Evolutionary conservation across 768 basidiomycete genomes (phyloP).

Genomic region (Porphyrellus cyaneotinctus): DNA sequence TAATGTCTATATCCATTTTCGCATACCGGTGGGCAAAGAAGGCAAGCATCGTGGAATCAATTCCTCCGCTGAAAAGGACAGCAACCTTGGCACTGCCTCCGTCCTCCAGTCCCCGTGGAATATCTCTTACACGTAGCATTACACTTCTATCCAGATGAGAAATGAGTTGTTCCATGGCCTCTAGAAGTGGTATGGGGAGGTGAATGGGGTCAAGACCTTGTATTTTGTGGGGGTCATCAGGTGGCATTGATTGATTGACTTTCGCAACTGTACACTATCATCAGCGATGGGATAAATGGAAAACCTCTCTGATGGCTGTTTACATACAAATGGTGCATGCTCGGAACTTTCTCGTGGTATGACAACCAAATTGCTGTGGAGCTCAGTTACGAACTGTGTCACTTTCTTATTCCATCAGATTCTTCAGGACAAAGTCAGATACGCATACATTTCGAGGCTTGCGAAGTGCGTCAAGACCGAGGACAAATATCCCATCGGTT

Average conservation of each 20-base stretch:
- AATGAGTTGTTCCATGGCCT: constrained; percentile 49
- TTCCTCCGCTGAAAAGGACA: constrained; percentile 92
- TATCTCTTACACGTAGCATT: constrained; percentile 59
- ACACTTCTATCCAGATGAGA: constrained; percentile 63
- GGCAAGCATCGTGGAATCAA: constrained; percentile 85
- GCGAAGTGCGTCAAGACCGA: constrained; percentile 40
- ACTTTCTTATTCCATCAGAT: not conserved
- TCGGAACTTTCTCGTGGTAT: constrained; percentile 21
- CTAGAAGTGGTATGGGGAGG: constrained; percentile 22
- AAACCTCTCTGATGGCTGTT: not conserved
- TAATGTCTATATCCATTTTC: not conserved
- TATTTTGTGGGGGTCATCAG: constrained; percentile 36
- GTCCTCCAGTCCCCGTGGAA: constrained; percentile 46
- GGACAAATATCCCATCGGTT: constrained; percentile 51
- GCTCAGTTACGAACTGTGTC: constrained; percentile 19
- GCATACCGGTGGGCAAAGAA: constrained; percentile 72
- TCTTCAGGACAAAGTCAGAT: not conserved
- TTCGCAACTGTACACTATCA: constrained; percentile 40
- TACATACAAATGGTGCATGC: constrained; percentile 23
- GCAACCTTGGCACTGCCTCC: constrained; percentile 58
- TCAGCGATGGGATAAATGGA: not conserved
- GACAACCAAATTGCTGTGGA: constrained; percentile 16
- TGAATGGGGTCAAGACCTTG: constrained; percentile 27
- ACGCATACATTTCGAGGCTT: constrained; percentile 25
- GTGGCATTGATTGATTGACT: constrained; percentile 49